Conservation (phyloP, 306 rosid genomes). For the Glycine soja region DNA sequence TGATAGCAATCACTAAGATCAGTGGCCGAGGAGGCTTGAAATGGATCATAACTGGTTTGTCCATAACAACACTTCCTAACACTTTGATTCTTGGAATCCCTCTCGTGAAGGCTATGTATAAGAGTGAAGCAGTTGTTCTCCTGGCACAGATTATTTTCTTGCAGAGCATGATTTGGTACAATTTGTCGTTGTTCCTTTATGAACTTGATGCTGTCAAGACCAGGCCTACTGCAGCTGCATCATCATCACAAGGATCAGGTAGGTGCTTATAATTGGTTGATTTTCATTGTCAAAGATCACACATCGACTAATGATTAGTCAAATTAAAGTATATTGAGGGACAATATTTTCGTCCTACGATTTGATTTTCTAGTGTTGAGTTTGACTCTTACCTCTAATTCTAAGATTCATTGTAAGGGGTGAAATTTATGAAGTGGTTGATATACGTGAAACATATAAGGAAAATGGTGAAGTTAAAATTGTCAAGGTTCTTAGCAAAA, state of each 20-base stretch:
- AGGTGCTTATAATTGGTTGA: not conserved
- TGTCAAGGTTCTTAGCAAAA: not conserved
- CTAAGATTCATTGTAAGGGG: constrained; percentile 8
- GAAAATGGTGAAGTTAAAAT: not conserved
- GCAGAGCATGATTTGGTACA: constrained; percentile 94
- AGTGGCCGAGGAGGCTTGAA: constrained; percentile 65
- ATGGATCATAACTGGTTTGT: constrained; percentile 75
- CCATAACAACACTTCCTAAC: constrained; percentile 90
- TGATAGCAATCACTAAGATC: constrained; percentile 60
- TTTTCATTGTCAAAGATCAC: not conserved
- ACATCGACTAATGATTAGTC: too few relatives aligned
- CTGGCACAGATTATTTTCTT: constrained; percentile 80
- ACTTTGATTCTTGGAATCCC: constrained; percentile 90
- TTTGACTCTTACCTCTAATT: too few relatives aligned
- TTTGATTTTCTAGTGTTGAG: too few relatives aligned
- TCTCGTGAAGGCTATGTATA: constrained; percentile 83
- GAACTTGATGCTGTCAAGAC: constrained; percentile 76
- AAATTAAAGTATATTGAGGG: too few relatives aligned
- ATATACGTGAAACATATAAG: not conserved
- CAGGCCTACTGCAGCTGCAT: constrained; percentile 41
- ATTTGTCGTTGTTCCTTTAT: constrained; percentile 72
- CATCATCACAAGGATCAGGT: constrained; percentile 75
- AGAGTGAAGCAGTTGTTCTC: constrained; percentile 60
- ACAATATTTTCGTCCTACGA: too few relatives aligned
- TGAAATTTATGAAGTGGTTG: constrained; percentile 8